Evolutionary conservation across 352 stramenopile genomes (phyloP), one percentile per base, ranked within the genome.

Genomic region (Blastocystis sp.): DNA sequence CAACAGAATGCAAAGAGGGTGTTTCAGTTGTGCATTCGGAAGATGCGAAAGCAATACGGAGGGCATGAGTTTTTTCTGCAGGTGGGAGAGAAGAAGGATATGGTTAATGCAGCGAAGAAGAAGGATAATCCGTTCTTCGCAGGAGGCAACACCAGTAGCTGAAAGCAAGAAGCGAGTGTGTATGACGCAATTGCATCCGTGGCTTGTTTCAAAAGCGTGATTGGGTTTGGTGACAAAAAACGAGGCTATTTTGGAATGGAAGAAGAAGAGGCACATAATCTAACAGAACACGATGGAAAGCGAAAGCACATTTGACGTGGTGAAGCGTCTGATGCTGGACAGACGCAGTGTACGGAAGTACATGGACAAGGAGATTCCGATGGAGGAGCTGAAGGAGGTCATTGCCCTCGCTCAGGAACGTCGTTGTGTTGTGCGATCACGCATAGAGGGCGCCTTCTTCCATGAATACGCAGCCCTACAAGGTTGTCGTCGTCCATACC

Each of bases 271-370:
- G 28, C 28, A 34, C 28, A 34, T 34, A 34, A 34, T 34, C 28
- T 34, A 34, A 34, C 28, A 34, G 28, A 34, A 34, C 0, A 34
- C 28, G 28, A 34, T 34, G 28, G 28, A 34, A 34, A 64, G n/a
- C 56, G 65, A 76, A 56, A 56, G 71, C 41, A 4, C 62, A n/a
- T 87, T 77, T 87, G 77, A 87, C 45, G 62, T 38, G 28, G 43
- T 87, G 41, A 87, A 87, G 65, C 14, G 65, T 45, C 40, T 87
- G 40, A 64, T 74, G 41, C 56, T 87, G 7, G 77, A 87, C 11
- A 81, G 77, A 78, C 23, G 77, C 45, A 77, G 62, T 78, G 77
- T 87, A 38, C 38, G 77, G 45, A 87, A 87, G 59, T 87, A 87
- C 71, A 34, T 87, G 11, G 45, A 87, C 52, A 87, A 87, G 45